Evolutionary conservation across 257 asterid species (phyloP).

Genomic region (Datura wrightii): DNA sequence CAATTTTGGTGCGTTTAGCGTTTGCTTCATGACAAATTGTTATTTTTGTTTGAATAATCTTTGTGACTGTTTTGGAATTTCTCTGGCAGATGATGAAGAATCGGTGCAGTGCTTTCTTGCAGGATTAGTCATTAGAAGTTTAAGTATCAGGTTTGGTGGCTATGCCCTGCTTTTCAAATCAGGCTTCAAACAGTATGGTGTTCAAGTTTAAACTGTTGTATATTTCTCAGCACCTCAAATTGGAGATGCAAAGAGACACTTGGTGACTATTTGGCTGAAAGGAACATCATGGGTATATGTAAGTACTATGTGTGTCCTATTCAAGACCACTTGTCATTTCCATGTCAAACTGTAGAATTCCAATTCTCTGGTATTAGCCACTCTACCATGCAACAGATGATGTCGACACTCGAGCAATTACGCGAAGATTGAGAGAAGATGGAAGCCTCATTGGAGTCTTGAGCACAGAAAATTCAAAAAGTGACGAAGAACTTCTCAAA

Average conservation of each 20-base stretch:
- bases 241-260: conserved; percentile 83
- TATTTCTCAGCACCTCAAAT: conserved; percentile 74
- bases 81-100: conserved; percentile 78
- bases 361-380: conserved; percentile 33
- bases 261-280: conserved; percentile 86
- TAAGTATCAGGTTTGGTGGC: conserved; percentile 73
- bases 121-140: conserved; percentile 87
- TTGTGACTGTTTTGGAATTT: conserved; percentile 28
- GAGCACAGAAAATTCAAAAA: conserved; percentile 78
- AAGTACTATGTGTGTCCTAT: conserved; percentile 39
- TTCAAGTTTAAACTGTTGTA: neutral
- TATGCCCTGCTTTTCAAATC: conserved; percentile 19
- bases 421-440: conserved; percentile 80
- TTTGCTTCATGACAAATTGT: conserved; percentile 25
- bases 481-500: conserved; percentile 79
- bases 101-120: conserved; percentile 84
- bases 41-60: conserved; percentile 21
- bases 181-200: neutral
- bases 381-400: conserved; percentile 63
- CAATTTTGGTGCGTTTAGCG: conserved; percentile 68
- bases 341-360: neutral
- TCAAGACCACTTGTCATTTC: neutral
- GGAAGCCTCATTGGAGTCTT: conserved; percentile 97
- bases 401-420: conserved; percentile 96
- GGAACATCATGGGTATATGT: conserved; percentile 96